phyloP scores from a whole-genome alignment of 306 rosid genomes.

The Mucuna pruriens region DNA sequence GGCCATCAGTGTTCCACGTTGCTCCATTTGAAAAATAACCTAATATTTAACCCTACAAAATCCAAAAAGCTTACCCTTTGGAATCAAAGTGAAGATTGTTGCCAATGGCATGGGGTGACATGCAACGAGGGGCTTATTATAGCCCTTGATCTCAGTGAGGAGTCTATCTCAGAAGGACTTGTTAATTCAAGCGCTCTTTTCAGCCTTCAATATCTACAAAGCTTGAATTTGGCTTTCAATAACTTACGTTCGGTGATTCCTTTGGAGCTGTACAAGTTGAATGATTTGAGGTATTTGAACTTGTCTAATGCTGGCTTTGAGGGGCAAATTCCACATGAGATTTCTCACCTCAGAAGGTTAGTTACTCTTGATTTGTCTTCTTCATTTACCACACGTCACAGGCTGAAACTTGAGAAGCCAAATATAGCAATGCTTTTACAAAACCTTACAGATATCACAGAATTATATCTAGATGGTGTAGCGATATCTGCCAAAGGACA shows the following conservation, averaged over 20 bases:
- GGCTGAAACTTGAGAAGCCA: slow-evolving; percentile 6
- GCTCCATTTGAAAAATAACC: slow-evolving; percentile 30
- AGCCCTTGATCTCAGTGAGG: slow-evolving; percentile 36
- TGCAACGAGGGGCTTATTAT: slow-evolving; percentile 36
- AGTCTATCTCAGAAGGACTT: slow-evolving; percentile 25
- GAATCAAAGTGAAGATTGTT: slow-evolving; percentile 42
- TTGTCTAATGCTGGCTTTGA: slow-evolving; percentile 44
- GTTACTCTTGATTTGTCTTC: slow-evolving; percentile 43
- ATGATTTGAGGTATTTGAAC: slow-evolving; percentile 37
- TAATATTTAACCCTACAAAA: accelerated
- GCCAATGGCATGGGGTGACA: slow-evolving; percentile 58
- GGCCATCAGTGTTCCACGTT: not conserved
- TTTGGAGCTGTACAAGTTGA: not conserved
- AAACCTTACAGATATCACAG: slow-evolving; percentile 17
- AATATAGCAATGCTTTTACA: not conserved
- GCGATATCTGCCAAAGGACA: slow-evolving; percentile 17
- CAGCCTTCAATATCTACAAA: slow-evolving; percentile 3
- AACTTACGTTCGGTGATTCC: slow-evolving; percentile 28
- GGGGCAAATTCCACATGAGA: slow-evolving; percentile 41
- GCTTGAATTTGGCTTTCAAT: slow-evolving; percentile 37
- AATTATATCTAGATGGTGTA: slow-evolving; percentile 48
- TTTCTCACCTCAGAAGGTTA: slow-evolving; percentile 38
- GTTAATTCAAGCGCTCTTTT: slow-evolving; percentile 37
- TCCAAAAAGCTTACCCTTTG: slow-evolving; percentile 33
- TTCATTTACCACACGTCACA: not conserved